Conservation (phyloP, 345 rosid genomes). For the Melaleuca quinquenervia region DNA sequence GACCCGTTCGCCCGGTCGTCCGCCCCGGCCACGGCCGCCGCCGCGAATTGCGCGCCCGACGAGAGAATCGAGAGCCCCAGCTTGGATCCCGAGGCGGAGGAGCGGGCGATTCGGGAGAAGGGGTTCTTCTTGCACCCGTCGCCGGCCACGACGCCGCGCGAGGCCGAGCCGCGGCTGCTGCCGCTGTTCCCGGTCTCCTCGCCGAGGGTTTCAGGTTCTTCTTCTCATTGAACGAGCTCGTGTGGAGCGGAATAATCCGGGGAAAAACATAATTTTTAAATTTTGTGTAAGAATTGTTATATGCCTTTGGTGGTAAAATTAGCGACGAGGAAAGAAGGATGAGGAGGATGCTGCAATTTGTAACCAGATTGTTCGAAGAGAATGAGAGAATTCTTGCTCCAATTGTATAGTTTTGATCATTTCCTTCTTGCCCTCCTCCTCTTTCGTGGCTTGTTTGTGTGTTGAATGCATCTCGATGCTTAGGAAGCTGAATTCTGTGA, state of each 20-base stretch:
- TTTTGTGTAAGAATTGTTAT: neutral
- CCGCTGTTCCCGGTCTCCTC: constrained; percentile 88
- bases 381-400: neutral
- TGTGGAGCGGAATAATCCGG: neutral
- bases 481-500: neutral
- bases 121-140: constrained; percentile 88
- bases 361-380: neutral
- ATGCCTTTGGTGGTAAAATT: neutral
- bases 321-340: neutral
- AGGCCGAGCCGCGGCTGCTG: constrained; percentile 64
- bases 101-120: constrained; percentile 75
- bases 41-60: neutral
- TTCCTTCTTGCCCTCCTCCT: neutral
- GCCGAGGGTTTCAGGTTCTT: constrained; percentile 57
- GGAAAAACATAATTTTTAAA: neutral
- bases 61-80: constrained; percentile 1
- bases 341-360: neutral
- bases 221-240: constrained; percentile 14
- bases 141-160: constrained; percentile 74
- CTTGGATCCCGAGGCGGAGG: constrained; percentile 39
- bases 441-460: neutral
- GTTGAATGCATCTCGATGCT: neutral
- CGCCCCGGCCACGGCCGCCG: neutral
- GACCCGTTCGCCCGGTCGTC: constrained; percentile 82
- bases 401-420: neutral